These are phyloP conservation scores for Magnolia officinalis DNA, from an alignment of 164 flowering plant genomes.

Conservation along the genomic window DNA sequence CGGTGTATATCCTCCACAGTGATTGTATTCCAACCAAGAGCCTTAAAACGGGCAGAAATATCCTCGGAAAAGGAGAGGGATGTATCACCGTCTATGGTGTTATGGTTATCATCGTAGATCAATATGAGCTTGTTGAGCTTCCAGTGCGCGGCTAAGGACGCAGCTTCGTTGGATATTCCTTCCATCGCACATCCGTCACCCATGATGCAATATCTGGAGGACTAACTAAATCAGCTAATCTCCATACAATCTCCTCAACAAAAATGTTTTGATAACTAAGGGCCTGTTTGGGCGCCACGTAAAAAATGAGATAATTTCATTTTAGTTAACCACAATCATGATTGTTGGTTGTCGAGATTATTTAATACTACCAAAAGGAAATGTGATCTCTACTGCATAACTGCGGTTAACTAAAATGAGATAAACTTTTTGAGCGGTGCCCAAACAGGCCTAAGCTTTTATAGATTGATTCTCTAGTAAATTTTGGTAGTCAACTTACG, in stretches of 20 bases:
- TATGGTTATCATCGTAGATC: constrained; percentile 54
- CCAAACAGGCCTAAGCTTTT: too few species aligned
- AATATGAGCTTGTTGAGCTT: constrained; percentile 43
- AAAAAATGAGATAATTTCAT: too few species aligned
- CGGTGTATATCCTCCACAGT: constrained; percentile 34
- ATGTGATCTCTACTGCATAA: too few species aligned
- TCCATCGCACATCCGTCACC: constrained; percentile 75
- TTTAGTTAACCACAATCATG: too few species aligned
- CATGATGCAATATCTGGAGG: constrained; percentile 45
- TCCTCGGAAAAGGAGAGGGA: constrained; percentile 41
- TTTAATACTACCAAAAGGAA: too few species aligned
- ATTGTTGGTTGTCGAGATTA: too few species aligned
- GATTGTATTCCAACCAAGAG: constrained; percentile 54
- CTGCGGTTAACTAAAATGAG: too few species aligned
- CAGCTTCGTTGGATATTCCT: constrained; percentile 56
- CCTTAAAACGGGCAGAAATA: constrained; percentile 36
- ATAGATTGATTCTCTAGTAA: neutral
- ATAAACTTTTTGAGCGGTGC: too few species aligned
- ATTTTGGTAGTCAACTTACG: constrained; percentile 22
- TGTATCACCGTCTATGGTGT: constrained; percentile 49
- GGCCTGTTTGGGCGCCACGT: too few species aligned
- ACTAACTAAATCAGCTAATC: neutral
- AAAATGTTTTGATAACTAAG: too few species aligned
- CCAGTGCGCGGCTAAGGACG: constrained; percentile 63
- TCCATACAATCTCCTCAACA: neutral